Base-by-base conservation (phyloP, 169 alveolate species). In the Plasmodium coatneyi region DNA sequence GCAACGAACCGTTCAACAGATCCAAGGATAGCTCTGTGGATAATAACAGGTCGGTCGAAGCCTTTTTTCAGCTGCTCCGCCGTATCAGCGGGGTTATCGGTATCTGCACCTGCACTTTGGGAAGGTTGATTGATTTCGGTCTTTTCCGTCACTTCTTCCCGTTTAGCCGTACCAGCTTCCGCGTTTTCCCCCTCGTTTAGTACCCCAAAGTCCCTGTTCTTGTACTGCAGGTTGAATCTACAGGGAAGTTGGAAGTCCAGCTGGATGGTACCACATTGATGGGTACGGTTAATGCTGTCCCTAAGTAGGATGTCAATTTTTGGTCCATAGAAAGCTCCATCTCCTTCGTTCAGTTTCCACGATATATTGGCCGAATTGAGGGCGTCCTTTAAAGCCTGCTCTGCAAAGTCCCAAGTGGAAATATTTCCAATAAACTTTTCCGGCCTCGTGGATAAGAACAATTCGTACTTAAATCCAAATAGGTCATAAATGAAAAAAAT, bases 261-360 rank as follows among this genome's bases (percentile, higher is more conserved):
- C 96, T 99, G 99, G 30, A 99, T 98, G 14, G 99, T 99, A 14
- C 99, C 99, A 92, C 99, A 99, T 94, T 99, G 99, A 92, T 99
- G 99, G 16, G 98, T 97, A 66, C 99, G 97, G 46, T 98, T 98
- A n/a, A 99, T 92, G 30, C 99, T 99, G 95, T 99, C 99, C 92
- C 94, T 96, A 28, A 99, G 95, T 74, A 96, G 94, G 25, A 99
- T 98, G 96, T 99, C 99, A 92, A 99, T 99, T 95, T 99, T 99
- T 5, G 99, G 99, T 0, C 99, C 99, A 92, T 99, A 99, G 95
- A 99, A 99, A 30, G 99, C 99, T 4, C 99, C 99, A 95, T 99
- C 99, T 9, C 99, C 99, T 43, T 98, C 99, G 94, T 99, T 99
- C 28, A 98, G 82, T 82, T 97, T 97, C 99, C 99, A 99, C 10